phyloP scores from a whole-genome alignment of 805 yeast species.

The Wickerhamomyces silvicola region DNA sequence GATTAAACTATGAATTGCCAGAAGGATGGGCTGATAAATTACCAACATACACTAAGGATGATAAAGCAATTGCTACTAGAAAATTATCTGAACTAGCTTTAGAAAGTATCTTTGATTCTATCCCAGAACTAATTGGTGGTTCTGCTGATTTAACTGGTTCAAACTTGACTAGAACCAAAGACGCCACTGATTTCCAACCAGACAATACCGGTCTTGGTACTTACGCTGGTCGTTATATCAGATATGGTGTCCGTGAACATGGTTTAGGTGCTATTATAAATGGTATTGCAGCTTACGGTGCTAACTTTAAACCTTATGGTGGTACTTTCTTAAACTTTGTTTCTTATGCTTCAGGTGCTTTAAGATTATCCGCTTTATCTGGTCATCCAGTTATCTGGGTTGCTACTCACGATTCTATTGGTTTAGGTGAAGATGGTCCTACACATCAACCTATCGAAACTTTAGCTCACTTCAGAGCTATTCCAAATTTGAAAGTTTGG shows the following conservation, averaged over 20 bases:
- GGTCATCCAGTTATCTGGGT: constrained; percentile 83
- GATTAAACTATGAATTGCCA: constrained; percentile 76
- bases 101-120: constrained; percentile 46
- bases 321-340: constrained; percentile 97
- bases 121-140: constrained; percentile 95
- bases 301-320: constrained; percentile 84
- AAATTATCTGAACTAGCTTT: constrained; percentile 83
- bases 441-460: constrained; percentile 92
- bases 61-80: constrained; percentile 87
- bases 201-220: constrained; percentile 74
- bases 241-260: constrained; percentile 99
- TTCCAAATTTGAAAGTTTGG: constrained; percentile 79
- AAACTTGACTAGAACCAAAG: constrained; percentile 84
- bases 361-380: constrained; percentile 76
- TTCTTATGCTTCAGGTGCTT: constrained; percentile 80
- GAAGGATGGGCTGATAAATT: constrained; percentile 68
- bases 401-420: constrained; percentile 86
- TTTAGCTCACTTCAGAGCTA: constrained; percentile 78
- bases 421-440: constrained; percentile 92
- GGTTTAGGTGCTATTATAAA: constrained; percentile 98
- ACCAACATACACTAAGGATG: constrained; percentile 74
- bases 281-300: constrained; percentile 91
- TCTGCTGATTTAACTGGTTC: constrained; percentile 98
- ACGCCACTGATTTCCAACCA: constrained; percentile 89
- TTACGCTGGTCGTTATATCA: constrained; percentile 86